Base-by-base conservation (phyloP, 352 stramenopile species). In the Globisporangium mamillatum region DNA sequence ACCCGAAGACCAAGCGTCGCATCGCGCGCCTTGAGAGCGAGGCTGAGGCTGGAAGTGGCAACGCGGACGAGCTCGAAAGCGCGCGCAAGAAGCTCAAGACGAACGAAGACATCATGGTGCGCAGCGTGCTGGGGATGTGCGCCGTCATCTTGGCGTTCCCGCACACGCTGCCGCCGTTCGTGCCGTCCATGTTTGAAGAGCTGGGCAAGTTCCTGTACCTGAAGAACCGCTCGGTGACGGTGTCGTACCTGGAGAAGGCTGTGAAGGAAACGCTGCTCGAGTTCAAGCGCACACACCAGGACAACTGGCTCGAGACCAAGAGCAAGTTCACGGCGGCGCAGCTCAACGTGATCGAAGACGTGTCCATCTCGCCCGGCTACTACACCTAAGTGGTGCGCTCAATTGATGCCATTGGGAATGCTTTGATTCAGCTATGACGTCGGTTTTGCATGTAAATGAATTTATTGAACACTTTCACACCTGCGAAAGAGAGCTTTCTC, bases 271-370 rank as follows among this genome's bases (percentile, higher is more conserved):
- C 86, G 50, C 68, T 94, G 67, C 74, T 92, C 60, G 86, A 94
- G 66, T 94, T 94, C 61, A 91, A 91, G 67, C 84, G 86, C 61
- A 91, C 84, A 18, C 86, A 94, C 60, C 86, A 94, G 67, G 86
- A 94, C 74, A 92, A 89, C 69, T 94, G 86, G 86, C 72, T 83
- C 32, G 81, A 93, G 73, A 89, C 78, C 58, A 93, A 92, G 74
- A 59, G 68, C 53, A 76, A 71, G 63, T 89, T 94, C 57, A 80
- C 84, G 8, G 57, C 66, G 14, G 69, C 76, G 32, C 84, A 94
- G 66, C 82, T 91, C 36, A 79, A 89, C 52, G 83, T 90, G 18
- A 88, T 91, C 57, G 82, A 93, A 73, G 86, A 94, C 61, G 79
- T 90, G 36, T 72, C 86, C 48, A 92, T 93, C 65, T 89, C 86